These are phyloP conservation scores for Lachnellula suecica DNA, from an alignment of 2,329 filamentous ascomycete species.

Conservation along the genomic window DNA sequence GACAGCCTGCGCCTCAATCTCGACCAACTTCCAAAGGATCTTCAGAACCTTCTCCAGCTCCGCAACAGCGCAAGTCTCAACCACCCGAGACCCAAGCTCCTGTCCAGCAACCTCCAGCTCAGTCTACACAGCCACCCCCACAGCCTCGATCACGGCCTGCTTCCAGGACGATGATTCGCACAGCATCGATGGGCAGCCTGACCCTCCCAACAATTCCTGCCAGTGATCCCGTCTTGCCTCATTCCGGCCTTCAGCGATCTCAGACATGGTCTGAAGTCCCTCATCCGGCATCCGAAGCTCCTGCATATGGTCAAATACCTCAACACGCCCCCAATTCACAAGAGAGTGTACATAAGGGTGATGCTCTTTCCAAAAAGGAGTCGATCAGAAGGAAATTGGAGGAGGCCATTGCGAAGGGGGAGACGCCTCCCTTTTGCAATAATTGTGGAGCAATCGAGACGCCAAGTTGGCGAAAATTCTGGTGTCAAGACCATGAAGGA, in stretches of 20 bases:
- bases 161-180: constrained; percentile 34
- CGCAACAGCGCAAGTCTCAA: background rate
- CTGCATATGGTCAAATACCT: background rate
- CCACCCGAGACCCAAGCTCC: background rate
- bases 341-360: background rate
- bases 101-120: background rate
- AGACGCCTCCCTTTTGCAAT: constrained; percentile 83
- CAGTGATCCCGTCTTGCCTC: constrained; percentile 51
- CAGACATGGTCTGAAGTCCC: constrained; percentile 47
- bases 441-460: constrained; percentile 97
- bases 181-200: constrained; percentile 31
- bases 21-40: background rate
- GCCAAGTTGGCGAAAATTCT: constrained; percentile 93
- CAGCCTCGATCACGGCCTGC: constrained; percentile 40
- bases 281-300: constrained; percentile 38
- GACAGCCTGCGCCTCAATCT: background rate
- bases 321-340: constrained; percentile 3
- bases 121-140: constrained; percentile 4
- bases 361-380: constrained; percentile 27
- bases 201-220: constrained; percentile 40
- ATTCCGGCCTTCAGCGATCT: constrained; percentile 37
- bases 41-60: background rate
- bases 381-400: constrained; percentile 53
- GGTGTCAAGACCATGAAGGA: constrained; percentile 72
- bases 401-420: constrained; percentile 69